Evolutionary conservation across 768 basidiomycete genomes (phyloP).

Genomic region (Xanthoconium purpureum): DNA sequence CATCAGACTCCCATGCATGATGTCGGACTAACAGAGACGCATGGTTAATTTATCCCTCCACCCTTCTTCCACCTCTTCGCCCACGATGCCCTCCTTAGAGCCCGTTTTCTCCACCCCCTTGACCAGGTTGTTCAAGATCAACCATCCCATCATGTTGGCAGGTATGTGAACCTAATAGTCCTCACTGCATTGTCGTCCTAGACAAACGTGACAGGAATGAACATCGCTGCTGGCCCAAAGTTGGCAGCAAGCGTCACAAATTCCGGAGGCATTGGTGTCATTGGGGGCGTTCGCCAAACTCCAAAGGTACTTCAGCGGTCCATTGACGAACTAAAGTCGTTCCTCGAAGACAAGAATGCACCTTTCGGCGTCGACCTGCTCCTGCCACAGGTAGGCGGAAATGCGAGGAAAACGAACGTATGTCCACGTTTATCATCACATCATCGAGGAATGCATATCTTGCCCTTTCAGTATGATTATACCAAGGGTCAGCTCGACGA

Average conservation of each 20-base stretch:
- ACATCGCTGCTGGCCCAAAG: conserved; percentile 81
- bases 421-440: conserved; percentile 2
- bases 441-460: neutral
- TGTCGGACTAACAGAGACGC: neutral
- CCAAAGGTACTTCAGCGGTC: conserved; percentile 65
- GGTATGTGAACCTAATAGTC: conserved; percentile 33
- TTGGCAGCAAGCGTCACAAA: conserved; percentile 92
- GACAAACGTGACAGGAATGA: conserved; percentile 48
- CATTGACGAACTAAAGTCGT: conserved; percentile 70
- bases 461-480: conserved; percentile 55
- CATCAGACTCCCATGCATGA: neutral
- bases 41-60: neutral
- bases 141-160: conserved; percentile 83
- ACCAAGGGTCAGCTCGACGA: conserved; percentile 74
- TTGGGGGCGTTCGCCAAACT: conserved; percentile 75
- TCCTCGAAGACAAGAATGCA: conserved; percentile 71
- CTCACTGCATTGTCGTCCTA: neutral
- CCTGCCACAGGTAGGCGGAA: conserved; percentile 79
- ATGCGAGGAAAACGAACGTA: conserved; percentile 79
- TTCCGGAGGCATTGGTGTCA: conserved; percentile 84
- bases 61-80: neutral
- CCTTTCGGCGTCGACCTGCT: conserved; percentile 83
- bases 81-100: conserved; percentile 61
- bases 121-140: conserved; percentile 71
- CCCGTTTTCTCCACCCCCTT: conserved; percentile 70